Conservation (phyloP, 2,329 filamentous ascomycete species). For the Fonsecaea monophora region DNA sequence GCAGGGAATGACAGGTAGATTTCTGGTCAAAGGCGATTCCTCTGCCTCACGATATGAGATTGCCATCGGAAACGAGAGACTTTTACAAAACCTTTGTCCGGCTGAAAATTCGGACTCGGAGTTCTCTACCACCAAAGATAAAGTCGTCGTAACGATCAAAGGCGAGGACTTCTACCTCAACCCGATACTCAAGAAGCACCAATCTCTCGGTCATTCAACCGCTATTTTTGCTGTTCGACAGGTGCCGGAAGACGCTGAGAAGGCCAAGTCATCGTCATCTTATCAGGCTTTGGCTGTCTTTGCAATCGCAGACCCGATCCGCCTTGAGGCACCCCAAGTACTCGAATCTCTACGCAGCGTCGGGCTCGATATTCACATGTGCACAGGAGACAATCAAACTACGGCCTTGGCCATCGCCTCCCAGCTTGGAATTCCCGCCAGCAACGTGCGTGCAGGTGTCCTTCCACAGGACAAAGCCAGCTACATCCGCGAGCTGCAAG, state of each 20-base stretch:
- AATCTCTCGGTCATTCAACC: slow-evolving; percentile 51
- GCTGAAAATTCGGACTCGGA: background rate
- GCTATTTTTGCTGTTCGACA: slow-evolving; percentile 52
- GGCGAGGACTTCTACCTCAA: slow-evolving; percentile 27
- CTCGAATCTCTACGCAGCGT: slow-evolving; percentile 68
- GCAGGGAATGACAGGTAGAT: slow-evolving; percentile 63
- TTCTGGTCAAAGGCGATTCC: slow-evolving; percentile 46
- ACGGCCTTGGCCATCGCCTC: slow-evolving; percentile 81
- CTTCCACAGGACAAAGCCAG: slow-evolving; percentile 77
- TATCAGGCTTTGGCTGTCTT: slow-evolving; percentile 68
- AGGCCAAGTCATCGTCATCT: background rate
- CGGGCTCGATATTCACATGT: slow-evolving; percentile 80
- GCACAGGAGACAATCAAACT: slow-evolving; percentile 87
- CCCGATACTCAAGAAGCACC: slow-evolving; percentile 26
- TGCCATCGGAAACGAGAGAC: slow-evolving; percentile 64
- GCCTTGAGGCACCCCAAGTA: slow-evolving; percentile 71
- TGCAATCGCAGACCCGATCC: slow-evolving; percentile 80
- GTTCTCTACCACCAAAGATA: background rate
- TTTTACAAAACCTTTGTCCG: slow-evolving; percentile 47
- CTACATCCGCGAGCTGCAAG: slow-evolving; percentile 50
- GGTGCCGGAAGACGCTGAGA: slow-evolving; percentile 28
- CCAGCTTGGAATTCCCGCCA: slow-evolving; percentile 73
- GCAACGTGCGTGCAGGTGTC: slow-evolving; percentile 84
- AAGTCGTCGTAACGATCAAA: background rate
- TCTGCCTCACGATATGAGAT: slow-evolving; percentile 50